Evolutionary conservation across 2,329 filamentous ascomycete genomes (phyloP), one percentile per base, ranked within the genome.

Genomic region (Xylariaceae sp.): DNA sequence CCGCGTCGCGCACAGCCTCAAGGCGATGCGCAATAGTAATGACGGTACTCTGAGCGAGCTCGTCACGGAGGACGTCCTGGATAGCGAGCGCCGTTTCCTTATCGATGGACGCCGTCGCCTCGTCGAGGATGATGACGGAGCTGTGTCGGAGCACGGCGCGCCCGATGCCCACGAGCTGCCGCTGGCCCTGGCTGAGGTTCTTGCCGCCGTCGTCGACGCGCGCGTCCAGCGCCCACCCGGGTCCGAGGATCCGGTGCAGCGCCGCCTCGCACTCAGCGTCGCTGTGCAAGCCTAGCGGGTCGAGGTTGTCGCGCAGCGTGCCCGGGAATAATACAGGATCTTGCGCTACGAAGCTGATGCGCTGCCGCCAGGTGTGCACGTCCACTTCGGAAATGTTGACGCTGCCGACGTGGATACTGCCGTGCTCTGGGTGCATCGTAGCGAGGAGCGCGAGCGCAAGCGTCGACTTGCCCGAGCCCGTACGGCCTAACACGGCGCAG

Each of bases 381-480:
- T 86, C 76, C 6, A 87, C 76, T 3, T 69, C 65, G 0, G 80
- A 74, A 2, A 88, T 77, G 56, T 86, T 78, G 4, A 85, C 67
- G 48, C 68, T 73, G 40, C 86, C 85, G 51, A 87, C 82, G 17
- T 70, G 77, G 40, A 87, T 79, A n/a, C 68, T 69, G 1, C 85
- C 85, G 1, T 72, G 69, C 2, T 70, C 71, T 0, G 85, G 82
- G 1, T 79, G 76, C 37, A 87, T 76, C 0, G 83, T 85, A 2
- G 80, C 82, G 0, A 86, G 77, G 1, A 88, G 76, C 2, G 82
- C 82, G 26, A 87, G 79, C 2, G 84, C 85, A 2, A 87, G 76
- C 0, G 92, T 96, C 24, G 89, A 93, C 75, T 97, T 97, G 14
- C 92, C 92, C 0, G 90, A 95, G 0, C 91, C 88, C 0, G 93